Base-by-base conservation (phyloP, 2,329 filamentous ascomycete genomes). In the Fusarium chlamydosporum region DNA sequence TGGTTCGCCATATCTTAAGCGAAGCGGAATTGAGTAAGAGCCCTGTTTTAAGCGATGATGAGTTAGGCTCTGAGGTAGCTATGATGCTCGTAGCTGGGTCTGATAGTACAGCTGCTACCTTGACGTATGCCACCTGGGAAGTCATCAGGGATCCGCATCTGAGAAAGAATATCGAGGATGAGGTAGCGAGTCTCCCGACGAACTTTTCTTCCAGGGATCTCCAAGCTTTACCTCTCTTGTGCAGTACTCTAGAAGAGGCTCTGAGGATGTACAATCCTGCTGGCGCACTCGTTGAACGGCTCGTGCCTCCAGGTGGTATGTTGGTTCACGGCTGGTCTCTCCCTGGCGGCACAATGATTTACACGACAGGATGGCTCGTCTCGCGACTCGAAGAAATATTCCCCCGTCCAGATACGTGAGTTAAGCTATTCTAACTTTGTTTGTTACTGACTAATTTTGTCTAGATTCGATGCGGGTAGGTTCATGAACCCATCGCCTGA, bases 51-150 rank as follows among this genome's bases (percentile, higher is more conserved):
- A 62, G 15, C 16, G 48, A 62, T 2, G 58, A 63, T 11, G 58
- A 63, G 6, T 13, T 63, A 6, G 60, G 58, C 1, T 63, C 60
- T 1, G 60, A 63, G 13, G 41, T 63, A 1, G 8, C 48, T 0
- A 63, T 56, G 60, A 31, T 63, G 11, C 41, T 63, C 16, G 57
- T 63, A 16, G 60, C 60, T 1, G 60, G 60, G 1, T 63, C 60
- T 4, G 58, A 63, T 18, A 63, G 58, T 7, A 63, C 58, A 3
- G 60, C 60, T 8, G n/a, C 60, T 3, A 63, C 58, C 3, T 4
- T 63, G 1, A 56, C 60, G 0, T 63, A 63, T 34, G 58, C 58
- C 0, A 56, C 60, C 3, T 63, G 60, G 60, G 58, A 62, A 6
- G 34, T 63, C 6, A 20, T 48, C 1, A 31, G 48, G 13, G 31